Percentiles rank a stretch among this genome's conserved stretches.
Evolutionary conservation across 2,329 filamentous ascomycete genomes (phyloP).

Genomic region (Juglanconis juglandina): DNA sequence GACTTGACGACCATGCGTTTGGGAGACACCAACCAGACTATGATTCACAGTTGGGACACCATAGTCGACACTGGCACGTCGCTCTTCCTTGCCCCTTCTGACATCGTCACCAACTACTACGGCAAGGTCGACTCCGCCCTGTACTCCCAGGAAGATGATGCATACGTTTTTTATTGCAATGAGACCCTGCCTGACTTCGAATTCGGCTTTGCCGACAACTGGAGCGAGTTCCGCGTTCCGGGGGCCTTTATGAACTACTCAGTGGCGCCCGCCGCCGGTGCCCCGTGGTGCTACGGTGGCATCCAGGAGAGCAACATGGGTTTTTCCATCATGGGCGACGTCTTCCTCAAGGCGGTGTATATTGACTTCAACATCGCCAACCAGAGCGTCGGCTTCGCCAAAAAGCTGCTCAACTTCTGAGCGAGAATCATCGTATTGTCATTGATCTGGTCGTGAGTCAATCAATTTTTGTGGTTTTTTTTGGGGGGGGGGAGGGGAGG

Average conservation of each 20-base stretch:
- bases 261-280: conserved; percentile 47
- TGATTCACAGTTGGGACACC: conserved; percentile 43
- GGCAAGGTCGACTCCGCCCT: conserved; percentile 48
- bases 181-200: conserved; percentile 48
- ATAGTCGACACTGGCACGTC: conserved; percentile 69
- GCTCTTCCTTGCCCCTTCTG: conserved; percentile 57
- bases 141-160: conserved; percentile 42
- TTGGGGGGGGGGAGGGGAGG: neutral
- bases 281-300: conserved; percentile 65
- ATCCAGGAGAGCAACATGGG: conserved; percentile 55
- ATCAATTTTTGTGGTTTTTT: neutral
- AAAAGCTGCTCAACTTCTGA: conserved; percentile 34
- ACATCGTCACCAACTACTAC: conserved; percentile 60
- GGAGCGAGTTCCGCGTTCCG: conserved; percentile 45
- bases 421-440: neutral
- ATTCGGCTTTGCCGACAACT: conserved; percentile 43
- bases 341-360: conserved; percentile 75
- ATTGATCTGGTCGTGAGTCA: neutral
- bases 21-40: conserved; percentile 29
- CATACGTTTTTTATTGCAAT: conserved; percentile 53
- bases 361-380: conserved; percentile 63
- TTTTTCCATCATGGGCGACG: conserved; percentile 70
- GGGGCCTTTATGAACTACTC: conserved; percentile 44
- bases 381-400: conserved; percentile 44
- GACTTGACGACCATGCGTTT: conserved; percentile 33